These are phyloP conservation scores for Claviceps sp. DNA, from an alignment of 2,329 filamentous ascomycete genomes.

Conservation along the genomic window DNA sequence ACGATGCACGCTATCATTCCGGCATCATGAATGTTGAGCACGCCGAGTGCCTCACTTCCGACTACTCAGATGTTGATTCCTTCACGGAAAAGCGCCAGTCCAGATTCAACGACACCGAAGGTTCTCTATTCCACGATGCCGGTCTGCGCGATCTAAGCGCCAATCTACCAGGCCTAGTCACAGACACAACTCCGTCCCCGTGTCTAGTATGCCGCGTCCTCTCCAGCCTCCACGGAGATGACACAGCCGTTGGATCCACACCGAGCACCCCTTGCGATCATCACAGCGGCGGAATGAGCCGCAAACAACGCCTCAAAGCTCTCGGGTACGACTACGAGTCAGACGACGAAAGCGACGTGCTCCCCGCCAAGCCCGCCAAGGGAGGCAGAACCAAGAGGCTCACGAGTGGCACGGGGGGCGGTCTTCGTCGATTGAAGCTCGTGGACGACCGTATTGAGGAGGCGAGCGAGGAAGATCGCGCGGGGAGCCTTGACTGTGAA, in stretches of 20 bases:
- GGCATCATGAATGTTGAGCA: constrained; percentile 1
- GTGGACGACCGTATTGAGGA: constrained; percentile 6
- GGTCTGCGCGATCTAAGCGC: constrained; percentile 21
- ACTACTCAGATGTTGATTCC: constrained; percentile 20
- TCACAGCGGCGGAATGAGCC: constrained; percentile 6
- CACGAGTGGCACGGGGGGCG: constrained; percentile 3
- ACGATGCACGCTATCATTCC: background rate
- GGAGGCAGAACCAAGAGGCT: constrained; percentile 5
- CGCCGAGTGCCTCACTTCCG: constrained; percentile 5
- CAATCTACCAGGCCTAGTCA: constrained; percentile 20
- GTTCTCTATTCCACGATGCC: constrained; percentile 21
- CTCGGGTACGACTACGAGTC: constrained; percentile 15
- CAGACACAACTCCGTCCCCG: background rate
- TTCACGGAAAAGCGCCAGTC: constrained; percentile 12
- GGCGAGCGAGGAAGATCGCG: constrained; percentile 4
- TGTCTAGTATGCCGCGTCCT: constrained; percentile 8
- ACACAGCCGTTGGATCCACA: background rate
- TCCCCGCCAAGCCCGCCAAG: background rate
- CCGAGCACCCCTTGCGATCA: constrained; percentile 2
- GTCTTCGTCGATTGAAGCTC: constrained; percentile 6
- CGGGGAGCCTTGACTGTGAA: background rate
- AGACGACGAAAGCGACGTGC: constrained; percentile 7
- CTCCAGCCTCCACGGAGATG: background rate
- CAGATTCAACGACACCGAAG: constrained; percentile 19
- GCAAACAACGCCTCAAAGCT: constrained; percentile 11